These are phyloP conservation scores for Apostasia ramifera DNA, from an alignment of 106 monocot genomes.

Conservation along the genomic window DNA sequence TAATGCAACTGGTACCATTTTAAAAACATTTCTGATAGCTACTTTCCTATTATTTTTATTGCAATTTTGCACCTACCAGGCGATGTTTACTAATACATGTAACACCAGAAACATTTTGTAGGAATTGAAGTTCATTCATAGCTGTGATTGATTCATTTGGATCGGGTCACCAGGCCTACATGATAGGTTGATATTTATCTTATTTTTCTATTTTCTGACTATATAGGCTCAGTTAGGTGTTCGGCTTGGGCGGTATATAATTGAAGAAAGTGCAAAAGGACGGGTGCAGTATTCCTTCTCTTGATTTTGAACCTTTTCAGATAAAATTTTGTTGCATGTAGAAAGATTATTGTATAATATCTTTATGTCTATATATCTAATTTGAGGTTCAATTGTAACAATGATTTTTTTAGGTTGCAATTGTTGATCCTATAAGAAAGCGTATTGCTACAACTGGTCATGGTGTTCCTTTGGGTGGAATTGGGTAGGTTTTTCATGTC, in stretches of 20 bases:
- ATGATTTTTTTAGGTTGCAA: constrained; percentile 24
- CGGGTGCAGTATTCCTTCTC: constrained; percentile 20
- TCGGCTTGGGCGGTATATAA: constrained; percentile 34
- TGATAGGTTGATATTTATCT: background rate
- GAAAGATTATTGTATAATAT: background rate
- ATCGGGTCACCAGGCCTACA: too few relatives aligned
- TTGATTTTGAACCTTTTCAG: background rate
- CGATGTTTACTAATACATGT: too few relatives aligned
- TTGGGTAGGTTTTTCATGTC: constrained; percentile 32
- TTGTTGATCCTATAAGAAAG: constrained; percentile 53
- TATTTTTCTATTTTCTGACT: background rate
- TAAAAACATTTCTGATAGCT: background rate
- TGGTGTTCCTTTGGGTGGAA: constrained; percentile 63
- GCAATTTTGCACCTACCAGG: too few relatives aligned
- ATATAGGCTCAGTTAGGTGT: constrained; percentile 41
- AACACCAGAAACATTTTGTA: background rate
- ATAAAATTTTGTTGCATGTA: background rate
- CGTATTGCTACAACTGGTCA: constrained; percentile 31
- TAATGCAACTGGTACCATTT: constrained; percentile 32
- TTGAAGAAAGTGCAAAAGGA: constrained; percentile 56
- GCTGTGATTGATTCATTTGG: background rate
- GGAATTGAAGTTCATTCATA: background rate
- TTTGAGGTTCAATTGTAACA: background rate
- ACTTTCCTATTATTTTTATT: background rate
- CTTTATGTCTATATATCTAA: background rate